A percentile compares a stretch with the other conserved stretches of the same genome.
phyloP scores from a whole-genome alignment of 2,329 filamentous ascomycete species.

The Polychaeton citri region DNA sequence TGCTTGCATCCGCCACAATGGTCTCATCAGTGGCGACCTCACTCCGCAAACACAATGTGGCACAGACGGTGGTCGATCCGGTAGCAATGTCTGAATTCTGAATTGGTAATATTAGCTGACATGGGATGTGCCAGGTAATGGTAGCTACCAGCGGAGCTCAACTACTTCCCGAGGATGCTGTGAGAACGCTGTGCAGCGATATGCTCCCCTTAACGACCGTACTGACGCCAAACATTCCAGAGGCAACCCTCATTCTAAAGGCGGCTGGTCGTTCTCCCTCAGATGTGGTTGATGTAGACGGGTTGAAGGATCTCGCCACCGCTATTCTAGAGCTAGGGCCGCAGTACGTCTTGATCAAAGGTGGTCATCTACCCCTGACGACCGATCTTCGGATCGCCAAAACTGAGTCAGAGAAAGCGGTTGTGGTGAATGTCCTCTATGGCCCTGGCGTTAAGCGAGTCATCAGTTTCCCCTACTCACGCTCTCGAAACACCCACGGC shows the following conservation, averaged over 20 bases:
- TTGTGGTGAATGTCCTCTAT: constrained; percentile 67
- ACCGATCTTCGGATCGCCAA: constrained; percentile 47
- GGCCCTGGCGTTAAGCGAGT: constrained; percentile 46
- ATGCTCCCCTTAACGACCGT: constrained; percentile 55
- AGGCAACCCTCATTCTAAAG: constrained; percentile 53
- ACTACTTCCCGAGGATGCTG: constrained; percentile 53
- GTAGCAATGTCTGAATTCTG: too few relatives aligned
- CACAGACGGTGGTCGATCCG: constrained; percentile 57
- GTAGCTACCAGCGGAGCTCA: constrained; percentile 66
- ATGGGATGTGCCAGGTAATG: constrained; percentile 56
- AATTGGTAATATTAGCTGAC: constrained; percentile 1
- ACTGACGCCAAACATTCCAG: constrained; percentile 65
- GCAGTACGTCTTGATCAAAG: constrained; percentile 74
- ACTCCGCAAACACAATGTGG: constrained; percentile 44
- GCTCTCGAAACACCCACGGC: constrained; percentile 75
- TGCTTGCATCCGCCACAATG: constrained; percentile 63
- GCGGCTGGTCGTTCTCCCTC: constrained; percentile 32
- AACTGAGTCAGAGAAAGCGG: constrained; percentile 43
- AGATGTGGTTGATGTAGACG: constrained; percentile 45
- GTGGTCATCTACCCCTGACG: constrained; percentile 73
- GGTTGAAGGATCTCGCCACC: constrained; percentile 56
- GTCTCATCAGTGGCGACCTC: constrained; percentile 55
- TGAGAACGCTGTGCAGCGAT: constrained; percentile 43
- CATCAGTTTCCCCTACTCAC: constrained; percentile 58
- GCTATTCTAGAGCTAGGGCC: constrained; percentile 56